phyloP scores from a whole-genome alignment of 1,284 basidiomycete genomes.

The Ceratobasidium sp. region DNA sequence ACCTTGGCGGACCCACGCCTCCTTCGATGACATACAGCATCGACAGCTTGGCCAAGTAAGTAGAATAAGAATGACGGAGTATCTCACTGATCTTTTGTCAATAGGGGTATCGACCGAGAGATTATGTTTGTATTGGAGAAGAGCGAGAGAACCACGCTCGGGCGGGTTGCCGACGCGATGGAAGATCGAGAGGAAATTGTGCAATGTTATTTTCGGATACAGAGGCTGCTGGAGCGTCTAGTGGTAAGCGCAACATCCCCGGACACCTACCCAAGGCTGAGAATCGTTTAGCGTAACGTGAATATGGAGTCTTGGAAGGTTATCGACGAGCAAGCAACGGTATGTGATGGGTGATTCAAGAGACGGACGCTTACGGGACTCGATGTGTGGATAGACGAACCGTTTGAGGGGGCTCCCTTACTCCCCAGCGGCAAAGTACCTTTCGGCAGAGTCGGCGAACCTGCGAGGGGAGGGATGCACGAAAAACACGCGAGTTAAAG shows the following conservation, averaged over 20 bases:
- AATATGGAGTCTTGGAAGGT: background rate
- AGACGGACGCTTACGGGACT: background rate
- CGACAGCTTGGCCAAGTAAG: background rate
- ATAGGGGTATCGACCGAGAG: background rate
- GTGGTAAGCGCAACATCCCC: background rate
- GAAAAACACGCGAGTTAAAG: too few species aligned
- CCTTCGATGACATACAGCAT: background rate
- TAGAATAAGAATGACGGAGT: background rate
- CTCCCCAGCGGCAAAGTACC: background rate
- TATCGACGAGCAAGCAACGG: conserved; percentile 2
- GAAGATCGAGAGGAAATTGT: background rate
- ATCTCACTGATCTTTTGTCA: background rate
- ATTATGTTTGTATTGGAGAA: background rate
- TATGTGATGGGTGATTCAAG: background rate
- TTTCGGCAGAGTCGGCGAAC: background rate
- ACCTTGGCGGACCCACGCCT: background rate
- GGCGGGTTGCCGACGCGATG: background rate
- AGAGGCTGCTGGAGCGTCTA: background rate
- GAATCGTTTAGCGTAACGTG: background rate
- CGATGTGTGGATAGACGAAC: background rate
- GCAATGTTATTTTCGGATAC: background rate
- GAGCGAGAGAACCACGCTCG: background rate
- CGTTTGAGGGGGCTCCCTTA: background rate
- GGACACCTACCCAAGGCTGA: background rate
- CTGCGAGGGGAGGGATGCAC: too few species aligned